These are phyloP conservation scores for Oenanthe sinensis DNA, from an alignment of 129 eudicot genomes.

Conservation along the genomic window DNA sequence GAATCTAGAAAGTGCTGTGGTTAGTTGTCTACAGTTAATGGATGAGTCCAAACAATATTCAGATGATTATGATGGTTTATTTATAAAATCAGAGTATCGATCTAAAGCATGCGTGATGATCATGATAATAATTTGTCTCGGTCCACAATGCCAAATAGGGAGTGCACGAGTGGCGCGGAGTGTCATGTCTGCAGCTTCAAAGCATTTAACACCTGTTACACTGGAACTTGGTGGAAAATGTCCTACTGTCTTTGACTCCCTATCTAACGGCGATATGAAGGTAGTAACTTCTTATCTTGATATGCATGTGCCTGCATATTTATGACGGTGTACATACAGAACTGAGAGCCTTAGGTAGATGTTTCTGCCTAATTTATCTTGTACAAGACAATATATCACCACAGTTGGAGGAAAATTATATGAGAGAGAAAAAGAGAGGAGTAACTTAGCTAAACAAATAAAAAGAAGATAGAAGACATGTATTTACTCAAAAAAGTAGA, in stretches of 20 bases:
- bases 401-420: not conserved
- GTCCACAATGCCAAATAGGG: slow-evolving; percentile 45
- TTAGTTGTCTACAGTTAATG: not conserved
- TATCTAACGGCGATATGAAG: slow-evolving; percentile 49
- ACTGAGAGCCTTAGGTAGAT: not conserved
- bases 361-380: not conserved
- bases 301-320: not conserved
- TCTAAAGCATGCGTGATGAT: not conserved
- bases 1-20: not conserved
- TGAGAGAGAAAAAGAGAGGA: not conserved
- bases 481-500: not conserved
- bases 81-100: not conserved
- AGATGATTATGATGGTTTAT: not conserved
- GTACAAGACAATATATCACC: not conserved
- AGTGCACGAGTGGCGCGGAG: slow-evolving; percentile 56
- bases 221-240: slow-evolving; percentile 94
- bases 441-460: no score
- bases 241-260: slow-evolving; percentile 64
- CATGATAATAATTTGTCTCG: slow-evolving; percentile 12
- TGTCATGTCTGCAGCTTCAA: slow-evolving; percentile 85
- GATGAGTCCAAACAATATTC: not conserved
- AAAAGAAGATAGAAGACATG: no score
- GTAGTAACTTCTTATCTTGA: slow-evolving; percentile 18
- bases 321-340: not conserved
- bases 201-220: slow-evolving; percentile 84